Percentiles rank a stretch among this genome's conserved stretches.
These are phyloP conservation scores for Trichoderma sp. DNA, from an alignment of 2,329 filamentous ascomycete species.

Conservation along the genomic window DNA sequence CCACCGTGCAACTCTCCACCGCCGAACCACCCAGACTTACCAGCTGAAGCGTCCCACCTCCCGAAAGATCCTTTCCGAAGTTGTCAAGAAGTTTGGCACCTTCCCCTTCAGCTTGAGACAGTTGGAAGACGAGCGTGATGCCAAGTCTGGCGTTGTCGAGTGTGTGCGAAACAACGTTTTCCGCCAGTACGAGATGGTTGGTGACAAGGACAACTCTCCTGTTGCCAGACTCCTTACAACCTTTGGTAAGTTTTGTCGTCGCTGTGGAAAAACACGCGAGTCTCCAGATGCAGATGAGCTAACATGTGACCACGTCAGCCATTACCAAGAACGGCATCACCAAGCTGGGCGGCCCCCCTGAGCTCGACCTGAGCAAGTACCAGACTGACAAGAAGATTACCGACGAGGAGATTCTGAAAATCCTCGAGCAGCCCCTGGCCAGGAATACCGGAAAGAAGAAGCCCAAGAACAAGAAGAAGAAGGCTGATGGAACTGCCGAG, in stretches of 20 bases:
- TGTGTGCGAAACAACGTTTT: constrained; percentile 92
- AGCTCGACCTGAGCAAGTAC: constrained; percentile 77
- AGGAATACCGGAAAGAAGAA: constrained; percentile 92
- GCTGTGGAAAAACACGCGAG: constrained; percentile 25
- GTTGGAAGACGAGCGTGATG: constrained; percentile 93
- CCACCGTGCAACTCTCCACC: constrained; percentile 88
- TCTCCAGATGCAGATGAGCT: constrained; percentile 3
- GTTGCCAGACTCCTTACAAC: constrained; percentile 90
- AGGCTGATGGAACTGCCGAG: constrained; percentile 45
- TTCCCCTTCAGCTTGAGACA: constrained; percentile 98
- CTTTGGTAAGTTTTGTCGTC: constrained; percentile 70
- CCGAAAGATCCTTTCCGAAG: constrained; percentile 88
- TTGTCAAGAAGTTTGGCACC: constrained; percentile 94
- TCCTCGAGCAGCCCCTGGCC: constrained; percentile 83
- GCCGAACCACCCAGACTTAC: constrained; percentile 89
- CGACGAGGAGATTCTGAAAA: constrained; percentile 93
- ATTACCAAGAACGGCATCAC: constrained; percentile 98
- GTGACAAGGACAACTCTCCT: constrained; percentile 84
- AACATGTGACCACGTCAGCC: constrained; percentile 54
- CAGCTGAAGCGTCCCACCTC: constrained; percentile 92
- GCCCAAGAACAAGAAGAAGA: constrained; percentile 81
- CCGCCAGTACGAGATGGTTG: constrained; percentile 93
- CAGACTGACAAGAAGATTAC: constrained; percentile 98
- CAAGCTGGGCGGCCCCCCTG: constrained; percentile 76
- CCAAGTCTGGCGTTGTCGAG: constrained; percentile 94